A percentile compares a stretch with the other conserved stretches of the same genome.
Conservation (phyloP, 495 filamentous ascomycete species). For the Neurospora tetrasperma region DNA sequence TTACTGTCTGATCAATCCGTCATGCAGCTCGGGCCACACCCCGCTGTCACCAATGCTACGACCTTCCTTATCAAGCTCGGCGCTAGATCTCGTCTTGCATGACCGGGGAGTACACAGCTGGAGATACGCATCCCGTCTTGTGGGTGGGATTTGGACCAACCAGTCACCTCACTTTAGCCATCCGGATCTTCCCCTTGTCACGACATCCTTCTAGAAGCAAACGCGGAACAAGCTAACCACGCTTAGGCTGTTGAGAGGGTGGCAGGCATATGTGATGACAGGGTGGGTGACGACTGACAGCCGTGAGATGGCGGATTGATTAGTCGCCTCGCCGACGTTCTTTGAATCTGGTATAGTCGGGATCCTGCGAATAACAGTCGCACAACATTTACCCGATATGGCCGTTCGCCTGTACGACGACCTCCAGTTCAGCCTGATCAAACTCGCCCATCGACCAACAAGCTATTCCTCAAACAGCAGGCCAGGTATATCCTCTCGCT, state of each 20-base stretch:
- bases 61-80: neutral
- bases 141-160: neutral
- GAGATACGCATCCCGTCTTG: neutral
- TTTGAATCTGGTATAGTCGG: neutral
- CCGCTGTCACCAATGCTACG: neutral
- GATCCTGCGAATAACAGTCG: neutral
- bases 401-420: neutral
- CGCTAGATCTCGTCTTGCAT: slow-evolving; percentile 1
- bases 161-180: neutral
- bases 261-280: neutral
- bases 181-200: neutral
- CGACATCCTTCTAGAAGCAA: neutral
- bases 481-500: neutral
- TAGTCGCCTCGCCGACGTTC: neutral
- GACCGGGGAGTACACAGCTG: neutral
- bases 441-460: neutral
- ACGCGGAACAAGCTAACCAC: neutral
- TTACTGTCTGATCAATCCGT: neutral
- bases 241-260: neutral
- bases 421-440: neutral
- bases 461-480: neutral
- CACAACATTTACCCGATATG: neutral
- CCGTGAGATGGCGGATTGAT: neutral
- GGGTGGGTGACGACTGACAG: neutral
- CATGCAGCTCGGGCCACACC: neutral